Evolutionary conservation across 164 flowering plant genomes (phyloP), one percentile per base, ranked within the genome.

Genomic region (Protea cynaroides): DNA sequence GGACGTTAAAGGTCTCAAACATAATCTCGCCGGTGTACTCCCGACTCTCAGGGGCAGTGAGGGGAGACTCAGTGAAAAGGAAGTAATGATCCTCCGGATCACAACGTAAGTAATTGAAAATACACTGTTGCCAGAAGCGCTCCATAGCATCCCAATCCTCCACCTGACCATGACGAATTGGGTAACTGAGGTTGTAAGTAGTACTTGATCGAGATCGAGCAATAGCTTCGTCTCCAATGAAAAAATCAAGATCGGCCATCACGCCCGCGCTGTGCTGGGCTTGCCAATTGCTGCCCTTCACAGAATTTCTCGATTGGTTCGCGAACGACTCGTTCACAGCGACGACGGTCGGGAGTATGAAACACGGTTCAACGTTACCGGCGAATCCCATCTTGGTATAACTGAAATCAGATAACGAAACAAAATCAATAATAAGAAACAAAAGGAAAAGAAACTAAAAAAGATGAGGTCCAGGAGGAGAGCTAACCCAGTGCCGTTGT

Each of bases 61-160:
- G 84, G 4, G 99, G 97, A 65, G 97, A 89, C 75, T 95, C 99
- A 0, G 99, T 95, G 72, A 95, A 73, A 13, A 88, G 76, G 75
- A 95, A 95, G 71, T 95, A 90, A 71, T 95, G 99, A 75, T 95
- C 99, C 81, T 95, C 99, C 0, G 99, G 99, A 81, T 95, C 99
- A 72, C 99, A 95, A 11, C 97, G 75, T 78, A 95, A 73, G 71
- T 95, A 92, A 74, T 90, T 87, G 71, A 92, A 95, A 57, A 95
- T 92, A 75, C 97, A 89, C 59, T 95, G 97, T 80, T 95, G 99
- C 99, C 99, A 95, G 74, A 88, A 95, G 71, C 97, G 74, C 78
- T 95, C 99, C 99, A 95, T 95, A 15, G 94, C 74, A 65, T 95
- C 99, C 99, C 99, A 92, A 76, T 95, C 86, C 53, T 90, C 90